Evolutionary conservation across 768 basidiomycete genomes (phyloP).

Genomic region (Tephrocybe sp.): DNA sequence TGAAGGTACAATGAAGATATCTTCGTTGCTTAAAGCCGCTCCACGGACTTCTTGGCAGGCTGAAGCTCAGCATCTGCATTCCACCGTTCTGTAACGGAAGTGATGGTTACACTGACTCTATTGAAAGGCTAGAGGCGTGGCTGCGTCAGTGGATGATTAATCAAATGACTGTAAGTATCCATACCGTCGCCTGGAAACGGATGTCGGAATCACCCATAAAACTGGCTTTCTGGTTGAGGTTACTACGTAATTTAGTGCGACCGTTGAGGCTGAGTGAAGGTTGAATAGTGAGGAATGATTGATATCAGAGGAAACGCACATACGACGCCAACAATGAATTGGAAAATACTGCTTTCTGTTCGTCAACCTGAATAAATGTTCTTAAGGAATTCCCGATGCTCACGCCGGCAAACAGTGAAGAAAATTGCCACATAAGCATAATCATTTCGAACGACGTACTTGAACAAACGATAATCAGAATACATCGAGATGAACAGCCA

Average conservation of each 20-base stretch:
- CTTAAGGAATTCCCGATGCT: not conserved
- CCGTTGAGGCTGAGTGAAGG: not conserved
- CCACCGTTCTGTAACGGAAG: not conserved
- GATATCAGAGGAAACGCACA: not conserved
- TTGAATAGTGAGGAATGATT: not conserved
- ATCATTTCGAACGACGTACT: not conserved
- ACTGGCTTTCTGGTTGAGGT: not conserved
- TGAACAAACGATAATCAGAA: not conserved
- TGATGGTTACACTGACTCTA: not conserved
- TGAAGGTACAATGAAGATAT: no score
- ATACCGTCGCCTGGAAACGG: no score
- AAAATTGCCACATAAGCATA: not conserved
- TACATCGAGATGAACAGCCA: not conserved
- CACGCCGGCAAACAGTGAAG: not conserved
- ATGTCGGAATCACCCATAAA: not conserved
- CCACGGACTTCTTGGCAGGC: no score
- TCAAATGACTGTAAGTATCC: no score
- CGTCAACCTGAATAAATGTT: not conserved
- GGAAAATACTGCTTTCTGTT: not conserved
- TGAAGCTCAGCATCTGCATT: not conserved
- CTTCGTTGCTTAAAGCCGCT: no score
- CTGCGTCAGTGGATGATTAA: no score
- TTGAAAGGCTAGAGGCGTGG: not conserved
- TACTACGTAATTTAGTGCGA: not conserved
- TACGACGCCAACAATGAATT: constrained; percentile 5